These are phyloP conservation scores for Starmerella asiatica DNA, from an alignment of 805 yeast species.

Conservation along the genomic window DNA sequence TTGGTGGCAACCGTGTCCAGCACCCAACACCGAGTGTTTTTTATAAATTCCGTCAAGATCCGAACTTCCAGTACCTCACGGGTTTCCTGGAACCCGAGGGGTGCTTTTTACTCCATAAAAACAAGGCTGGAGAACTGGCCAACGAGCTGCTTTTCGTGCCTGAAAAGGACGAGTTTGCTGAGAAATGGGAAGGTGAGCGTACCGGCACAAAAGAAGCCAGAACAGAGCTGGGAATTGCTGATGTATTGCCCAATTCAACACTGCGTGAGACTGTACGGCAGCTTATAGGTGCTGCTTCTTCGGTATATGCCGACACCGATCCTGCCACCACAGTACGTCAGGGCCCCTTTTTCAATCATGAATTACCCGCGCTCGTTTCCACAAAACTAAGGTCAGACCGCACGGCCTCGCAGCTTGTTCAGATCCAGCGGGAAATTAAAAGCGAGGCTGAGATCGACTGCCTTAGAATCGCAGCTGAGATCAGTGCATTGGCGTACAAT, in stretches of 20 bases:
- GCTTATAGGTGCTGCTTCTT: constrained; percentile 12
- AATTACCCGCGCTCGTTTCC: constrained; percentile 16
- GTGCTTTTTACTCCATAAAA: constrained; percentile 36
- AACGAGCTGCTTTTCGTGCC: constrained; percentile 73
- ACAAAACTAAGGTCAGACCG: constrained; percentile 1
- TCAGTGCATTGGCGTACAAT: constrained; percentile 74
- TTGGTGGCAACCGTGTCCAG: constrained; percentile 59
- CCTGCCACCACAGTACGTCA: constrained; percentile 19
- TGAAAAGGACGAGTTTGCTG: constrained; percentile 60
- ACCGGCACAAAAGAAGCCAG: constrained; percentile 74
- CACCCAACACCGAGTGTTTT: constrained; percentile 86
- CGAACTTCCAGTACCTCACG: constrained; percentile 70
- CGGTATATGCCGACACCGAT: constrained; percentile 19
- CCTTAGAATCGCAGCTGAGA: constrained; percentile 71
- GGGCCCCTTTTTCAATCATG: constrained; percentile 18
- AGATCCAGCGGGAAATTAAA: constrained; percentile 45
- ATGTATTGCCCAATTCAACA: constrained; percentile 32
- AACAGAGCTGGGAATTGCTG: constrained; percentile 81
- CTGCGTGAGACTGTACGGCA: constrained; percentile 11
- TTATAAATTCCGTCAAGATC: constrained; percentile 84
- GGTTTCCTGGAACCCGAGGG: constrained; percentile 92
- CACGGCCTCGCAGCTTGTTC: constrained; percentile 16
- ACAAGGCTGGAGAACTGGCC: constrained; percentile 20
- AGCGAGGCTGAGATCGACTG: constrained; percentile 61
- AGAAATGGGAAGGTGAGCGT: constrained; percentile 91